A percentile compares a stretch with the other conserved stretches of the same genome.
Evolutionary conservation across 306 rosid genomes (phyloP).

Genomic region (Vigna radiata): DNA sequence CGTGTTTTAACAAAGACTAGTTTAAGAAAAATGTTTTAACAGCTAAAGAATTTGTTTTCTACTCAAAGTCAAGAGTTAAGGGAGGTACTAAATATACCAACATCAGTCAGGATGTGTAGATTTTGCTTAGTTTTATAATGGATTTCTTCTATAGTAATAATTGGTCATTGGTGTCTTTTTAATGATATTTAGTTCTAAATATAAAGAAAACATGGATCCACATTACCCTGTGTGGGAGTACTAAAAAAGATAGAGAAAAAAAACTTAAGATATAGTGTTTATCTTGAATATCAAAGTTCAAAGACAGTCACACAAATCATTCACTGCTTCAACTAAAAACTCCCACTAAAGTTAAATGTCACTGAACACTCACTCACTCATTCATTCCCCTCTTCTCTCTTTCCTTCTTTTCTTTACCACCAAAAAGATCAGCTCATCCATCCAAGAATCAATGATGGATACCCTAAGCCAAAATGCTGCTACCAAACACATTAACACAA

Average conservation of each 20-base stretch:
- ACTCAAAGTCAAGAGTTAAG: too few species aligned
- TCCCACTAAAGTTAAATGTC: slow-evolving; percentile 25
- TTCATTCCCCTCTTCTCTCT: not conserved
- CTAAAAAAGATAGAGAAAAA: slow-evolving; percentile 37
- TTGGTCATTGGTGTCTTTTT: too few species aligned
- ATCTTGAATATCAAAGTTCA: slow-evolving; percentile 5
- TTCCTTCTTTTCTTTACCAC: not conserved
- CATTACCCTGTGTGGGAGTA: slow-evolving; percentile 10
- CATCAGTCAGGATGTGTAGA: too few species aligned
- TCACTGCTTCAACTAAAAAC: slow-evolving; percentile 43
- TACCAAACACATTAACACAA: slow-evolving; percentile 44
- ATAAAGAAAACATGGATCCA: not conserved
- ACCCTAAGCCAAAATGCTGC: slow-evolving; percentile 33
- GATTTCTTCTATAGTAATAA: too few species aligned
- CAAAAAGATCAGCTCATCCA: slow-evolving; percentile 11
- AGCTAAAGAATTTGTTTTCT: too few species aligned
- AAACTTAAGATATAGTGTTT: slow-evolving; percentile 17
- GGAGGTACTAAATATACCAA: too few species aligned
- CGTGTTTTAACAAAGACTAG: too few species aligned
- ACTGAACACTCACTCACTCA: slow-evolving; percentile 5
- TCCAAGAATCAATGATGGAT: not conserved
- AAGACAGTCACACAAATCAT: slow-evolving; percentile 26
- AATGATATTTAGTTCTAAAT: too few species aligned
- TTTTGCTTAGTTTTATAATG: too few species aligned
- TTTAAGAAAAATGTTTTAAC: too few species aligned